Evolutionary conservation across 1,284 basidiomycete genomes (phyloP), one percentile per base, ranked within the genome.

Genomic region (Athelia psychrophila): DNA sequence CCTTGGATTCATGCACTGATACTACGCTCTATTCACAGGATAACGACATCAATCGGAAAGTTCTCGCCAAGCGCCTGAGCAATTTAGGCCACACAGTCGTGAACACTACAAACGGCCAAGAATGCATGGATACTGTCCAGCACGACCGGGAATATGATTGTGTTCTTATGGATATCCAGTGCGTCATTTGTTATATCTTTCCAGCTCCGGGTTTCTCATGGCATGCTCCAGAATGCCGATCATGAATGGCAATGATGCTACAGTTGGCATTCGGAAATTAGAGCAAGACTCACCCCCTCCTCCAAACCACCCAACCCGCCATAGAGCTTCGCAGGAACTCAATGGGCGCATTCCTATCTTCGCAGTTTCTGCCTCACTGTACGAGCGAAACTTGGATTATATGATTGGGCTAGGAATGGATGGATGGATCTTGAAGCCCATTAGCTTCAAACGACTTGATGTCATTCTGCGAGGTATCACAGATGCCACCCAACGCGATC

Each of bases 391-490:
- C 64, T 74, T 83, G 2, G 68, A 76, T 0, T 79, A 86, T 54
- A 74, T 93, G 54, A 69, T 72, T 4, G 68, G 75, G 20, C 72
- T 78, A 44, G 83, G 91, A 44, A 82, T 93, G 68, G 91, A 93
- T 62, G 91, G 91, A 9, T 93, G 89, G 90, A 80, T 93, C n/a
- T 69, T 93, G 54, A 93, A 93, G 68, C 92, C 91, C 0, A 86
- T 93, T 55, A 83, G 92, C 64, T 93, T 92, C 69, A 80, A 79
- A 55, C 77, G 91, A 13, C 74, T 93, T 3, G 69, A 77, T n/a
- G 61, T 67, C 2, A 75, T 93, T 23, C 65, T 93, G 30, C 67
- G 70, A 12, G 88, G 86, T 0, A 75, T 91, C 18, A 74, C 74
- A 12, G 82, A 90, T 58, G 62, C 67, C 1, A 59, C 58, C 0